A percentile compares a stretch with the other conserved stretches of the same genome.
Evolutionary conservation across 805 yeast species (phyloP).

Genomic region (Starmerella potacharoeniae): DNA sequence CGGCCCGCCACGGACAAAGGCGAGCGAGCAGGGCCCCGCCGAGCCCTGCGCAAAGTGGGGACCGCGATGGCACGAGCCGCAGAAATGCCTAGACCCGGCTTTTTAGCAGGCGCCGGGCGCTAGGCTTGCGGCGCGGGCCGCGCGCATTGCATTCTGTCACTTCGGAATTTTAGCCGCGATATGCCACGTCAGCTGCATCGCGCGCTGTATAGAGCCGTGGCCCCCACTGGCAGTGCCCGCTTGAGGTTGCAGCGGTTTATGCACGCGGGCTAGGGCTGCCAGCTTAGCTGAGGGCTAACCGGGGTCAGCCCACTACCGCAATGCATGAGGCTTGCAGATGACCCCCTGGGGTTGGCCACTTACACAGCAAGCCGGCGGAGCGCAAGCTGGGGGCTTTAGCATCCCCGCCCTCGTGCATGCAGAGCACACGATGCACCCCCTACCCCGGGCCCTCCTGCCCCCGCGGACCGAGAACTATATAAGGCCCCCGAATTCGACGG

Average conservation of each 20-base stretch:
- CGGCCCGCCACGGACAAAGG: not conserved
- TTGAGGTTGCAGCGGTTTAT: not conserved
- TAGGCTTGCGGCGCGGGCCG: not conserved
- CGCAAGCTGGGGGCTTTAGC: not conserved
- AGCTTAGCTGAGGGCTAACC: not conserved
- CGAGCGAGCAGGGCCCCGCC: not conserved
- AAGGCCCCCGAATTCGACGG: not conserved
- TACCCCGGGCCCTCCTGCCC: not conserved
- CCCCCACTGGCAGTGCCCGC: not conserved
- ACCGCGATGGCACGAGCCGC: not conserved
- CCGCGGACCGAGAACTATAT: not conserved
- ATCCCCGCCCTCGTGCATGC: not conserved
- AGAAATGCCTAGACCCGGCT: not conserved
- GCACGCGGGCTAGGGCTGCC: not conserved
- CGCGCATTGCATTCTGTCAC: not conserved
- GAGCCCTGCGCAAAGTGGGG: not conserved
- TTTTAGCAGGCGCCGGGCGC: not conserved
- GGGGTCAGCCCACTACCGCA: conserved; percentile 2
- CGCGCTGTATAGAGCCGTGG: not conserved
- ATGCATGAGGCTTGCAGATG: conserved; percentile 1
- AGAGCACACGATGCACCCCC: not conserved
- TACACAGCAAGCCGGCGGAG: conserved; percentile 1
- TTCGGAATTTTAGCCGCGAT: not conserved
- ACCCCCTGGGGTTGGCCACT: not conserved
- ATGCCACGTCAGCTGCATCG: conserved; percentile 1